Base-by-base conservation (phyloP, 2,329 filamentous ascomycete genomes). In the Blastomyces percursus region DNA sequence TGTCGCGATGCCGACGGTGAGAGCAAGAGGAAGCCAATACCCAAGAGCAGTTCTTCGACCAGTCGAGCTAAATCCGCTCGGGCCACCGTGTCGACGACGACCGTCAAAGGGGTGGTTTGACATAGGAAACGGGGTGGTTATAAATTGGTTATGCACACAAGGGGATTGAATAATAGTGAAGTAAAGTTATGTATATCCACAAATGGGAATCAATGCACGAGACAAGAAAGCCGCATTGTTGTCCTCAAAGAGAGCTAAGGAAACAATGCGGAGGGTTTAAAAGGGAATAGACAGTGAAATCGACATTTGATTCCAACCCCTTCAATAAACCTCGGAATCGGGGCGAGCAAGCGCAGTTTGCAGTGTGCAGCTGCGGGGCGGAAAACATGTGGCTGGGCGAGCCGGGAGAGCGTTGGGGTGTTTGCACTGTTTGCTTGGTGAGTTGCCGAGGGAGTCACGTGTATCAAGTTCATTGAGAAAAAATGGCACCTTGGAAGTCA, bases 1-100 rank as follows among this genome's bases (percentile, higher is more conserved):
- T 27, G 92, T 91, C 64, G 93, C 93, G 68, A 95, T 85, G 56
- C 91, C 92, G 63, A 96, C 86, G 59, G 92, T 96, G 67, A 96
- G 77, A 67, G 86, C 87, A 62, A 97, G 82, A 66, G 93, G 93
- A 64, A 96, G 84, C 90, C 92, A 96, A 78, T 95, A 93, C 71
- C 87, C 77, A 66, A 79, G 69, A 44, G 75, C 71, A 21, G 77
- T 77, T 42, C 76, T 73, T 61, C 71, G 69, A 27, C 76, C 74
- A 11, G 74, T 73, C 54, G 75, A 69, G 70, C 76, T 76, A 69
- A 78, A 78, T 58, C 75, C 75, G 62, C 71, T 68, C 63, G 73
- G 72, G 62, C 72, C 71, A 69, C 71, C 67, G 66, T 71, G 71
- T 64, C 74, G 74, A 63, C 72, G 71, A 64, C 74, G 75, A 67